Evolutionary conservation across 2,329 filamentous ascomycete genomes (phyloP).

Genomic region (Cytospora piceicola): DNA sequence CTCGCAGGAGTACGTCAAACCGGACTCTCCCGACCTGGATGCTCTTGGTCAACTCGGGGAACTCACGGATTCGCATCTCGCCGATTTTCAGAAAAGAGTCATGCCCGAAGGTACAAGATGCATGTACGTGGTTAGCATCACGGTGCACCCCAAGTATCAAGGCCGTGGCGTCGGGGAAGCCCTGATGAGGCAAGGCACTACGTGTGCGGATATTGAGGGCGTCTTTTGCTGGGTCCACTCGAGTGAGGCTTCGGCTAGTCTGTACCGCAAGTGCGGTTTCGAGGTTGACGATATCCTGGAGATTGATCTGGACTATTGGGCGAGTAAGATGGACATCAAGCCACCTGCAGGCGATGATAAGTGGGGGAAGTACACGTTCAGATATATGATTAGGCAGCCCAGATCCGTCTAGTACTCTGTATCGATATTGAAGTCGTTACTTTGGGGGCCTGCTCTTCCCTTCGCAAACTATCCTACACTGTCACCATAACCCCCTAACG

Average conservation of each 20-base stretch:
- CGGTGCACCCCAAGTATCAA: conserved; percentile 40
- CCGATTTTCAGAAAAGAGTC: conserved; percentile 35
- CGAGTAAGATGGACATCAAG: conserved; percentile 29
- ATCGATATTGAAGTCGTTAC: neutral
- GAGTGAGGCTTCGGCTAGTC: conserved; percentile 38
- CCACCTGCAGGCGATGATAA: conserved; percentile 35
- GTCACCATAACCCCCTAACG: neutral
- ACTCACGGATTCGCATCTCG: conserved; percentile 39
- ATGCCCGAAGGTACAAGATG: conserved; percentile 38
- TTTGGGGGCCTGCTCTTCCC: neutral
- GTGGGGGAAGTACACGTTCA: conserved; percentile 42
- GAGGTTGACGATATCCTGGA: conserved; percentile 37
- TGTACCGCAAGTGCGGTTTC: conserved; percentile 40
- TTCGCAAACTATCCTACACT: neutral
- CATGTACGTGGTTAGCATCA: conserved; percentile 42
- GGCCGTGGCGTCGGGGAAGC: conserved; percentile 40
- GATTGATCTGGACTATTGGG: conserved; percentile 41
- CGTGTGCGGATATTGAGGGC: conserved; percentile 36
- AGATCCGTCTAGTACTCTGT: neutral
- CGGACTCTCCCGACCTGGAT: conserved; percentile 27
- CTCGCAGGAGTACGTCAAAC: neutral
- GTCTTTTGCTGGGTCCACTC: conserved; percentile 43
- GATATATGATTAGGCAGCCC: conserved; percentile 38
- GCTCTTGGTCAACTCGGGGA: conserved; percentile 38
- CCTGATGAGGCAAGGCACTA: conserved; percentile 41